Evolutionary conservation across 2,329 filamentous ascomycete genomes (phyloP).

Genomic region (Apiospora malaysiana): DNA sequence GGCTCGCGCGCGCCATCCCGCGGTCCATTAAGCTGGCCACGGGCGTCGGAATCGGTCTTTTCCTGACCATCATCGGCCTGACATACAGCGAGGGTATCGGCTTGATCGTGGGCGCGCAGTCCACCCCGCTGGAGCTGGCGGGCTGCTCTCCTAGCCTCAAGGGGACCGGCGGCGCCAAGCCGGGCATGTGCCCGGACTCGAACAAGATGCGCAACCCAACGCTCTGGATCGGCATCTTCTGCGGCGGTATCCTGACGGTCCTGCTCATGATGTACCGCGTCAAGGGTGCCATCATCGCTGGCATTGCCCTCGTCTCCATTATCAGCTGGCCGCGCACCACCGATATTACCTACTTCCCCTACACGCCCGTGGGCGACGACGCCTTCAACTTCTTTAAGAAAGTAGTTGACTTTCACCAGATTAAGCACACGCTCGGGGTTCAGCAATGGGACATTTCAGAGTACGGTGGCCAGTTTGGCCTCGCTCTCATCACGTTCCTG

Average conservation of each 20-base stretch:
- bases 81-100: constrained; percentile 86
- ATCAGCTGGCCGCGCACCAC: constrained; percentile 87
- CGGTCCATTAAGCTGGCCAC: constrained; percentile 86
- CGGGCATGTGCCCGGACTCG: constrained; percentile 64
- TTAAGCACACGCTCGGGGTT: constrained; percentile 70
- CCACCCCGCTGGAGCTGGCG: constrained; percentile 76
- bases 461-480: constrained; percentile 77
- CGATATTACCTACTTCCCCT: constrained; percentile 79
- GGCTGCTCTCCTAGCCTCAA: constrained; percentile 60
- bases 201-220: constrained; percentile 83
- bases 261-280: constrained; percentile 85
- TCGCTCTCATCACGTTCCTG: constrained; percentile 86
- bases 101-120: constrained; percentile 69
- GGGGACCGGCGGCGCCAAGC: constrained; percentile 38
- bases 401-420: constrained; percentile 84
- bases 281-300: constrained; percentile 84
- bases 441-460: constrained; percentile 75
- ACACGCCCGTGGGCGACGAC: constrained; percentile 70
- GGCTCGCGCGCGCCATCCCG: constrained; percentile 84
- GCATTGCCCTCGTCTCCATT: constrained; percentile 83
- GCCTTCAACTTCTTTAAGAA: constrained; percentile 87
- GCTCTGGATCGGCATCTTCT: constrained; percentile 90
- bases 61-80: constrained; percentile 76
- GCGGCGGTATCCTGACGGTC: constrained; percentile 79
- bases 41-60: constrained; percentile 84